Evolutionary conservation across 495 filamentous ascomycete species (phyloP), one percentile per base, ranked within the genome.

Genomic region (Eremomyces bilateralis): DNA sequence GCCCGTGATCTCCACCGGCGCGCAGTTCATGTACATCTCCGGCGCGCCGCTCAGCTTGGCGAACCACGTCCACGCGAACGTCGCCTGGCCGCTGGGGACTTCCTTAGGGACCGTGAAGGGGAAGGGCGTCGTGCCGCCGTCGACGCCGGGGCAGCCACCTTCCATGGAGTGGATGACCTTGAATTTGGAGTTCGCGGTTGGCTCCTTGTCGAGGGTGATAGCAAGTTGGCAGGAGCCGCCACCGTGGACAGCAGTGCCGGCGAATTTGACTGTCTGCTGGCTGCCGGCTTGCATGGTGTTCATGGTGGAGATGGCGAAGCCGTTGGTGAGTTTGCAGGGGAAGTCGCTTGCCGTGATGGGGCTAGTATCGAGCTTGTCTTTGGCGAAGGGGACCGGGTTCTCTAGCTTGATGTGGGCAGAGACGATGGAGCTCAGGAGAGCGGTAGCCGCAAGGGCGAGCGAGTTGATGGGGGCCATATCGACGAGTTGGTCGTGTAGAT

Each of bases 211-310:
- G 41, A 76, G 75, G 4, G 81, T 78, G 44, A 92, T 61, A 0
- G 73, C 65, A 18, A 94, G 48, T 48, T 94, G 84, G 51, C 82
- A 91, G 2, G 77, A 82, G 3, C 84, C 84, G 29, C 84, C 84
- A 20, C 75, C 74, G 51, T 91, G 81, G 5, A 69, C 67, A 0
- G 82, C 83, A 5, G 51, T 49, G 0, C 74, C 74, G 0, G 50
- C 56, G 46, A 80, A 71, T n/a, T 46, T 44, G 4, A 80, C 49
- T 0, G 45, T 40, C 41, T 70, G 65, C 0, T 42, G 43, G 0
- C 60, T 53, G 8, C 73, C 76, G 15, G 71, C 49, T 0, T 46
- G 37, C 53, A 70, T 65, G 2, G 51, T 42, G 48, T 64, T 71
- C 44, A 50, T 59, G 11, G 52, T 38, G 1, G 55, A 54, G 8